Conservation (phyloP, 139 green algal species). For the Tetraselmis chui region DNA sequence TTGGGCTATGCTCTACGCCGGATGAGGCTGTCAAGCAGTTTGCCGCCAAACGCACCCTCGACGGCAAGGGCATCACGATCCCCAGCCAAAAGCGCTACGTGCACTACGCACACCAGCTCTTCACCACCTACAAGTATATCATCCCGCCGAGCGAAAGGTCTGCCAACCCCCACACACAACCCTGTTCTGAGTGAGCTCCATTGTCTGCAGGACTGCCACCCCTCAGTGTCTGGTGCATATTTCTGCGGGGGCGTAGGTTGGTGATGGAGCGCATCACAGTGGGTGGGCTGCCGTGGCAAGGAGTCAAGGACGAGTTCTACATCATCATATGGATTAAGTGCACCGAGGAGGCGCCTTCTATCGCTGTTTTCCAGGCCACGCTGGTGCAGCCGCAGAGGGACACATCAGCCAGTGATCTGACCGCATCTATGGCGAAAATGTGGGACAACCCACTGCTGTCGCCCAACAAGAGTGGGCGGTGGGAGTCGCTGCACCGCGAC, state of each 20-base stretch:
- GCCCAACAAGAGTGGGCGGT: not conserved
- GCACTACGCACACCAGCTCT: not conserved
- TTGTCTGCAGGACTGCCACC: not conserved
- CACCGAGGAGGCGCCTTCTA: not conserved
- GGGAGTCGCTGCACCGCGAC: not conserved
- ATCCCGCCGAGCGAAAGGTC: conserved; percentile 1
- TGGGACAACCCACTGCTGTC: not conserved
- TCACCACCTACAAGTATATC: not conserved
- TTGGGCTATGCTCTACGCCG: conserved; percentile 11
- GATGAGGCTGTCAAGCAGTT: conserved; percentile 38
- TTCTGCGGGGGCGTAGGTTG: no score
- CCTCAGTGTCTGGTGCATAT: not conserved
- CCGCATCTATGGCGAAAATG: no score
- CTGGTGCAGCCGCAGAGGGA: not conserved
- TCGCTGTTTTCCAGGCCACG: not conserved
- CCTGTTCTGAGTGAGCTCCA: no score
- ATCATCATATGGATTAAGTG: not conserved
- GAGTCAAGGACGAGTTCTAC: not conserved
- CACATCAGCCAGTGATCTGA: no score
- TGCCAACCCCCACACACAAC: not conserved
- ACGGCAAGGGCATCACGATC: conserved; percentile 58
- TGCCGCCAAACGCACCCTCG: conserved; percentile 30
- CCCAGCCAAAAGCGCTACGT: conserved; percentile 49
- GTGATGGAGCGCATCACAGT: not conserved
- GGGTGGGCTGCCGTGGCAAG: not conserved